phyloP scores from a whole-genome alignment of 371 early-diverging fungal species.

The Apophysomyces variabilis region DNA sequence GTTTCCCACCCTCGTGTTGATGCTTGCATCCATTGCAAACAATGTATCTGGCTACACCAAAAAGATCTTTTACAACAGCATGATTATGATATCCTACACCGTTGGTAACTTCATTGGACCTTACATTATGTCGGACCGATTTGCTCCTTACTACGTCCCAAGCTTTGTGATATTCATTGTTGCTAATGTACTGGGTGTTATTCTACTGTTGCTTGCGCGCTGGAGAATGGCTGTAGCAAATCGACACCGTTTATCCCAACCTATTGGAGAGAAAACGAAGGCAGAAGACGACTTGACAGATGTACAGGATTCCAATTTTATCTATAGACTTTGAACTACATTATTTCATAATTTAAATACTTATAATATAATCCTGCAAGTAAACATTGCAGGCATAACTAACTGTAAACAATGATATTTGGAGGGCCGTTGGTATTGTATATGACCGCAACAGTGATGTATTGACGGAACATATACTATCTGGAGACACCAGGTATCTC shows the following conservation, averaged over 20 bases:
- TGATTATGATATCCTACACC: conserved; percentile 11
- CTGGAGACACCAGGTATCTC: too few relatives aligned
- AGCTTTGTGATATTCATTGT: conserved; percentile 25
- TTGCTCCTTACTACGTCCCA: conserved; percentile 18
- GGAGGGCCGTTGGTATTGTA: too few relatives aligned
- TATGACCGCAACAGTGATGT: too few relatives aligned
- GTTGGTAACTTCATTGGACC: conserved; percentile 32
- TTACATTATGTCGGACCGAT: conserved; percentile 21
- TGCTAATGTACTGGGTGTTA: conserved; percentile 16
- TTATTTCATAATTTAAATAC: neutral
- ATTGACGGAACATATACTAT: too few relatives aligned
- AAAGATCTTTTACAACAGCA: conserved; percentile 21
- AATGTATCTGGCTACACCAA: conserved; percentile 22
- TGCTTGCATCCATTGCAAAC: conserved; percentile 13
- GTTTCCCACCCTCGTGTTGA: conserved; percentile 11
- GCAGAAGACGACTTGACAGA: conserved; percentile 41
- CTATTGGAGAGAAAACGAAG: conserved; percentile 18
- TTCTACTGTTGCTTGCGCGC: conserved; percentile 22
- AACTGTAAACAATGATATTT: too few relatives aligned
- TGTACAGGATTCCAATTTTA: conserved; percentile 36
- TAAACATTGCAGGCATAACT: too few relatives aligned
- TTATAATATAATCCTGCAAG: too few relatives aligned
- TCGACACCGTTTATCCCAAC: conserved; percentile 16
- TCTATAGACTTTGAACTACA: conserved; percentile 30
- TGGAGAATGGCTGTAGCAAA: conserved; percentile 33